Percentiles rank a stretch among this genome's conserved stretches.
phyloP scores from a whole-genome alignment of 2,329 filamentous ascomycete species.

The Botrytis paeoniae region DNA sequence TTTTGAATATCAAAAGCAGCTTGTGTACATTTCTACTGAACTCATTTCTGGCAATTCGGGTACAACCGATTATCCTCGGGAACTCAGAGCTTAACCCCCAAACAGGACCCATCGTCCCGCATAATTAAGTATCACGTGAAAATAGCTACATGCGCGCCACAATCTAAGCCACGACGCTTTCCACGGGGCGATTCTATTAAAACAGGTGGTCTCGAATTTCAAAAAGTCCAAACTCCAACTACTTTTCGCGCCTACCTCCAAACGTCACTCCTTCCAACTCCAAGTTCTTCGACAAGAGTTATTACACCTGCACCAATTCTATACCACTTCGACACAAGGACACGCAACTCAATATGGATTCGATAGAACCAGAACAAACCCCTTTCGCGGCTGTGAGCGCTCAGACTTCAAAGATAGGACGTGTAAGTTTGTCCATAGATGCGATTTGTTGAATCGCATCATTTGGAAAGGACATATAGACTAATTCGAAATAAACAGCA shows the following conservation, averaged over 20 bases:
- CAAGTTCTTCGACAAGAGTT: neutral
- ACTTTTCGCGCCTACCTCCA: conserved; percentile 3
- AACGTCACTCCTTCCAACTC: neutral
- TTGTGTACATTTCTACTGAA: neutral
- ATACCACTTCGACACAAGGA: neutral
- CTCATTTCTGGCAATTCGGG: neutral
- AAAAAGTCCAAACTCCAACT: conserved; percentile 1
- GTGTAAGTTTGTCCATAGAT: conserved; percentile 51
- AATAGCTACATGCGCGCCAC: neutral
- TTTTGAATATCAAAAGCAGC: neutral
- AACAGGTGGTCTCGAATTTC: conserved; percentile 20
- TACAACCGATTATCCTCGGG: conserved; percentile 13
- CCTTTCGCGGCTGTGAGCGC: conserved; percentile 86
- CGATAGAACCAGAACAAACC: conserved; percentile 81
- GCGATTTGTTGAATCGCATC: neutral
- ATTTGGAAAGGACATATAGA: neutral
- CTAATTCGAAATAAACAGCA: conserved; percentile 52
- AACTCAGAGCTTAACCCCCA: neutral
- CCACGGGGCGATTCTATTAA: neutral
- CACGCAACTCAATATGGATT: conserved; percentile 62
- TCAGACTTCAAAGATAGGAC: conserved; percentile 73
- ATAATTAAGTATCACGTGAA: neutral
- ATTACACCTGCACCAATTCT: neutral
- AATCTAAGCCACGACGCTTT: conserved; percentile 8
- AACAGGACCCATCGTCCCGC: neutral